Base-by-base conservation (phyloP, 2,329 filamentous ascomycete species). In the Plectosphaerella sp. region DNA sequence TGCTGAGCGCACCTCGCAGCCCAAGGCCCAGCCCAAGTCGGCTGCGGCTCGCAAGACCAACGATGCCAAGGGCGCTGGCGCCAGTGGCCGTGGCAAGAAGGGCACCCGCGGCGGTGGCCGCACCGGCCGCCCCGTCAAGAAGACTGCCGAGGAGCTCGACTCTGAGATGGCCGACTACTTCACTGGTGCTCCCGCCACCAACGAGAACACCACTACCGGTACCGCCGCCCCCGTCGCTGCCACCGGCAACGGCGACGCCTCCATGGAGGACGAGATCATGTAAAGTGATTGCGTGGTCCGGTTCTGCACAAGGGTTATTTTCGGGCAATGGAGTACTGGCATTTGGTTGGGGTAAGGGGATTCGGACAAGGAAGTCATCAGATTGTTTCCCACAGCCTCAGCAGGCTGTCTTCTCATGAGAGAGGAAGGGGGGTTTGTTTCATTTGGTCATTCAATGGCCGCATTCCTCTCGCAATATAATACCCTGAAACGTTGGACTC, bases 81-180 rank as follows among this genome's bases (percentile, higher is more conserved):
- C 67, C 47, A 70, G 72, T 47, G 75, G 74, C 51, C 76, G 73
- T 57, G 75, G 73, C 61, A 79, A 79, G 70, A 80, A 78, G 67
- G 72, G 73, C 54, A 76, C 79, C 52, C 76, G 76, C 57, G 70
- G 41, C 18, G 41, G 41, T 20, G 67, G 42, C 9, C 84, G 85
- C 60, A 87, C 76, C 64, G 76, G 79, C 58, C 83, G 87, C 62
- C 79, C 87, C 60, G 74, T 85, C 64, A 78, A 95, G 76, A 97
- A 97, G 88, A 96, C 91, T 0, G 85, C 88, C 1, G 93, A 96
- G 68, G 92, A 99, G 75, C 84, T 99, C 24, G 94, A 99, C 69
- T 91, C 90, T 5, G 94, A 99, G 71, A 99, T 99, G 94, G 86
- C 84, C 18, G 94, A 97, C 71, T 99, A 99, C 76, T 97, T 95